Base-by-base conservation (phyloP, 768 basidiomycete genomes). In the Terana coerulea region DNA sequence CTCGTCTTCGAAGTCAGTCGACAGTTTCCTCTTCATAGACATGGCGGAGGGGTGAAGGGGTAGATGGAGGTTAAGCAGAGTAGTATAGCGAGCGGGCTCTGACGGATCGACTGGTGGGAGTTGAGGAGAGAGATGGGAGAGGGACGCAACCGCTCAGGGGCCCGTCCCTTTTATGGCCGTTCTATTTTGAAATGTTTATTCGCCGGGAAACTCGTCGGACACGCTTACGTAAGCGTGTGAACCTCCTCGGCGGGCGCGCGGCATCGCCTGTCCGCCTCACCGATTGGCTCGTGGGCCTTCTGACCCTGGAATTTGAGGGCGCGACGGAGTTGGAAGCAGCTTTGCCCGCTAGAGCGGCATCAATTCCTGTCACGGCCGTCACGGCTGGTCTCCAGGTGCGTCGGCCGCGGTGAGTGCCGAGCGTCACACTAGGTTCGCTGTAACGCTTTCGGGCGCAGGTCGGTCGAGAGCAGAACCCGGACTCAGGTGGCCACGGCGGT, bases 21-120 rank as follows among this genome's bases (percentile, higher is more conserved):
- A 56, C 44, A 86, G 74, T 72, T 92, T 92, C 65, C 89, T 79
- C 68, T 91, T 92, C 64, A 88, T 56, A 35, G 81, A 74, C 87
- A 89, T 91, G 46, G 57, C 55, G 58, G 46, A 49, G 15, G 39
- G 43, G 41, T 51, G 43, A 37, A 46, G 62, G 49, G 35, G 47
- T 35, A 31, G 29, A 56, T 48, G 50, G 24, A 28, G 29, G 47
- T 36, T 42, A 54, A 47, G 47, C 33, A 42, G 34, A 44, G 19
- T 35, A 43, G 47, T 29, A 28, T 21, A 43, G 34, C 28, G 28
- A 7, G 39, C 31, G 19, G 46, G 22, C 33, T 44, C 14, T 17
- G 28, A 50, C 7, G 47, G 17, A 4, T 12, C 39, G 47, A 50
- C 26, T 25, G 25, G 59, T 56, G 57, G 59, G 55, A 51, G 55